These are phyloP conservation scores for Alternaria metachromatica DNA, from an alignment of 2,329 filamentous ascomycete genomes.

Conservation along the genomic window DNA sequence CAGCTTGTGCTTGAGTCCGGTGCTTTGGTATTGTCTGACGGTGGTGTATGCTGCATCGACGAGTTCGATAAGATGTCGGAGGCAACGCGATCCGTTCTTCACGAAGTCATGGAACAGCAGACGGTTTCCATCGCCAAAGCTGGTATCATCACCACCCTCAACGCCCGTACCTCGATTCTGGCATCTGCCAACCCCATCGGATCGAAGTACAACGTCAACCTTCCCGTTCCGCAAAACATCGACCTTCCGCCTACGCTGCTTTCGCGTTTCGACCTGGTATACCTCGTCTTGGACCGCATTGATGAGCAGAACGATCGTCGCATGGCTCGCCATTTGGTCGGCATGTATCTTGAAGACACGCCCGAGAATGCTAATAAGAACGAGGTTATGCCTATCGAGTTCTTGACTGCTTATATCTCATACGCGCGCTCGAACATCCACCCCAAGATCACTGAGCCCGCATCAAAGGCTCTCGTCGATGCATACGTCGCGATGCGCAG, in stretches of 20 bases:
- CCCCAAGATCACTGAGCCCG: constrained; percentile 78
- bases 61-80: constrained; percentile 85
- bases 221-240: constrained; percentile 97
- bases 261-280: constrained; percentile 95
- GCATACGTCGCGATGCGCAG: constrained; percentile 95
- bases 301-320: constrained; percentile 90
- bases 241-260: constrained; percentile 93
- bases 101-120: constrained; percentile 84
- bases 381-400: constrained; percentile 87
- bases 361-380: constrained; percentile 81
- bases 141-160: constrained; percentile 85
- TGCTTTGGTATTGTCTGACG: constrained; percentile 75
- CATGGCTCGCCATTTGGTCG: constrained; percentile 88
- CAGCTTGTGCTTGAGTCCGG: constrained; percentile 78
- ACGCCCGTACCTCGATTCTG: constrained; percentile 92
- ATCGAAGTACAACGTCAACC: constrained; percentile 94
- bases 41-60: constrained; percentile 79
- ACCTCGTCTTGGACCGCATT: constrained; percentile 91
- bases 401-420: constrained; percentile 95
- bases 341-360: constrained; percentile 95
- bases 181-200: constrained; percentile 98
- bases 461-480: constrained; percentile 81
- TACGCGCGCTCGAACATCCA: constrained; percentile 89
- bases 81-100: constrained; percentile 73
- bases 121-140: constrained; percentile 80